Percentiles rank a stretch among this genome's conserved stretches.
Conservation (phyloP, 1,284 basidiomycete genomes). For the Cystobasidiaceae sp. region DNA sequence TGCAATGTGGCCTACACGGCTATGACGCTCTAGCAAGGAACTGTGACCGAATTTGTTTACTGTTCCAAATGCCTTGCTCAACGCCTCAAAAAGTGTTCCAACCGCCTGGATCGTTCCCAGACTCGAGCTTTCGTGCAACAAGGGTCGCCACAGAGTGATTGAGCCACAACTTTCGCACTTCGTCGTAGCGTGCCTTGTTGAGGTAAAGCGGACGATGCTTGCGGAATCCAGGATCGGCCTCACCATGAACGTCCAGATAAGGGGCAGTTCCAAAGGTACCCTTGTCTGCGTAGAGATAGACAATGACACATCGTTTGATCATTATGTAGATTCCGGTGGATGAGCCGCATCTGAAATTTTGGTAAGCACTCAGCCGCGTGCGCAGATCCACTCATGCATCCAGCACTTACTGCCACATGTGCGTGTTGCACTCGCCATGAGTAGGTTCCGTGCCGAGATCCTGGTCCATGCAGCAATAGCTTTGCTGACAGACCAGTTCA, state of each 20-base stretch:
- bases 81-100: conserved; percentile 72
- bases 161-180: conserved; percentile 83
- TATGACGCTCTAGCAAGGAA: too few relatives aligned
- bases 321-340: conserved; percentile 84
- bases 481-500: conserved; percentile 79
- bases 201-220: conserved; percentile 83
- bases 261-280: conserved; percentile 85
- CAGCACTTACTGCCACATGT: conserved; percentile 78
- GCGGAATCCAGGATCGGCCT: conserved; percentile 84
- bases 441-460: conserved; percentile 56
- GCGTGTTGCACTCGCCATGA: conserved; percentile 87
- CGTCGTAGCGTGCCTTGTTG: conserved; percentile 82
- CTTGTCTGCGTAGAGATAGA: conserved; percentile 85
- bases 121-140: conserved; percentile 82
- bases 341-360: conserved; percentile 73
- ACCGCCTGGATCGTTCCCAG: conserved; percentile 80
- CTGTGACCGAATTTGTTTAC: too few relatives aligned
- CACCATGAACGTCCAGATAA: conserved; percentile 91
- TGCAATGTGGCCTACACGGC: too few relatives aligned
- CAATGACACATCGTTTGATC: conserved; percentile 81
- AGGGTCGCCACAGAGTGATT: conserved; percentile 83
- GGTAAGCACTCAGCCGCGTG: background rate
- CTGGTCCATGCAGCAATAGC: conserved; percentile 80
- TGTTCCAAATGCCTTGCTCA: too few relatives aligned
- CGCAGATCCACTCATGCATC: background rate